These are phyloP conservation scores for Myochromella boudieri DNA, from an alignment of 768 basidiomycete genomes.

Conservation along the genomic window DNA sequence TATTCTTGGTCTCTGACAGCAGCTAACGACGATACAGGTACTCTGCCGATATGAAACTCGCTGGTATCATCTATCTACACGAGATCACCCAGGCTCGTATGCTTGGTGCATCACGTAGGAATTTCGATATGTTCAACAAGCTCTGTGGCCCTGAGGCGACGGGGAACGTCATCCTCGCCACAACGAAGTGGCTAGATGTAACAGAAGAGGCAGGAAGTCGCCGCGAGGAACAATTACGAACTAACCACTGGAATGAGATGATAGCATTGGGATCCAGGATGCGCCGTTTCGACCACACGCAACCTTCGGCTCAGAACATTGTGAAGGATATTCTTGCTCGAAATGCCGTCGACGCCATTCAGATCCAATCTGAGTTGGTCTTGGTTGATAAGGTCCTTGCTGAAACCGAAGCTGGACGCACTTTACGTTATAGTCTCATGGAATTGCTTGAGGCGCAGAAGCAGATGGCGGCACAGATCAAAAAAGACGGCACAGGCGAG, in stretches of 20 bases:
- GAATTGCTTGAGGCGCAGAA: slow-evolving; percentile 12
- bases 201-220: slow-evolving; percentile 30
- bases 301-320: slow-evolving; percentile 12
- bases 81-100: slow-evolving; percentile 25
- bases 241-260: slow-evolving; percentile 43
- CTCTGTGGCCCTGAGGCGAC: slow-evolving; percentile 31
- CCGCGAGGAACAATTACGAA: slow-evolving; percentile 40
- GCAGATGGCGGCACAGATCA: slow-evolving; percentile 1
- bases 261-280: slow-evolving; percentile 39
- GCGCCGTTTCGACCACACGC: slow-evolving; percentile 30
- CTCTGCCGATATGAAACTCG: slow-evolving; percentile 8
- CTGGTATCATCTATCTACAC: slow-evolving; percentile 10
- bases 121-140: slow-evolving; percentile 31
- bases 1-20: slow-evolving; percentile 19
- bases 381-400: slow-evolving; percentile 25
- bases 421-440: slow-evolving; percentile 7
- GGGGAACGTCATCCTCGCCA: slow-evolving; percentile 29
- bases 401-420: slow-evolving; percentile 28
- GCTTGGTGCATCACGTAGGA: slow-evolving; percentile 26
- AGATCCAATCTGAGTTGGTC: slow-evolving; percentile 22
- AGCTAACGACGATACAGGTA: slow-evolving; percentile 13
- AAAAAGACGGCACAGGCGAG: slow-evolving; percentile 5
- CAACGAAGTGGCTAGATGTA: slow-evolving; percentile 41
- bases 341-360: slow-evolving; percentile 5
- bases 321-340: slow-evolving; percentile 31